Evolutionary conservation across 129 eudicot species (phyloP).

Genomic region (Tanacetum coccineum): DNA sequence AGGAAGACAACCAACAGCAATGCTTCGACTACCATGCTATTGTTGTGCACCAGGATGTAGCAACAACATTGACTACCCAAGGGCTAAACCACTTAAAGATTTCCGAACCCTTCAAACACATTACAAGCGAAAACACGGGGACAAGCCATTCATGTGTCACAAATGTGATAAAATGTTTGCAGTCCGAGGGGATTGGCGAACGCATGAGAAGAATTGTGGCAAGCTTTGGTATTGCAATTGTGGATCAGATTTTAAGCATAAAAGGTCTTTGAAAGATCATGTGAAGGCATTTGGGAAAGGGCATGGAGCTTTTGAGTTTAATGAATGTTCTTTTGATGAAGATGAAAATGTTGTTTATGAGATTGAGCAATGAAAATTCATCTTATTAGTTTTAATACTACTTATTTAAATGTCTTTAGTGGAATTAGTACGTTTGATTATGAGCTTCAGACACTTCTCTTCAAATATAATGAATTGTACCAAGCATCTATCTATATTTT

Average conservation of each 20-base stretch:
- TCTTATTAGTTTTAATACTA: background rate
- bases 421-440: background rate
- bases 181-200: slow-evolving; percentile 83
- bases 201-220: slow-evolving; percentile 67
- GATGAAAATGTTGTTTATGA: slow-evolving; percentile 26
- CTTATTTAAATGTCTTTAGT: background rate
- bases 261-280: slow-evolving; percentile 79
- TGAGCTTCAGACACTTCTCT: background rate
- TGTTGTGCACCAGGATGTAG: slow-evolving; percentile 82
- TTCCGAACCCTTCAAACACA: slow-evolving; percentile 79
- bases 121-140: slow-evolving; percentile 78
- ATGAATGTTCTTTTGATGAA: slow-evolving; percentile 24
- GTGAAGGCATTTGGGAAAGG: slow-evolving; percentile 70
- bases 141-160: slow-evolving; percentile 55
- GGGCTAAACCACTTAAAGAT: slow-evolving; percentile 77
- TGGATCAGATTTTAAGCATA: slow-evolving; percentile 86
- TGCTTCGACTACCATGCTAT: slow-evolving; percentile 67
- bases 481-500: too few species aligned
- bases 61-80: slow-evolving; percentile 82
- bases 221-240: slow-evolving; percentile 74
- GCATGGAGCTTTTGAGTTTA: slow-evolving; percentile 50
- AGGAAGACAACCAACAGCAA: slow-evolving; percentile 57
- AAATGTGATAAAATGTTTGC: slow-evolving; percentile 73
- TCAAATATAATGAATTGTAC: too few species aligned
- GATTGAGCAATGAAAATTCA: slow-evolving; percentile 18